Percentiles rank a stretch among this genome's conserved stretches.
phyloP scores from a whole-genome alignment of 257 asterid species.

The Plantago elongata region DNA sequence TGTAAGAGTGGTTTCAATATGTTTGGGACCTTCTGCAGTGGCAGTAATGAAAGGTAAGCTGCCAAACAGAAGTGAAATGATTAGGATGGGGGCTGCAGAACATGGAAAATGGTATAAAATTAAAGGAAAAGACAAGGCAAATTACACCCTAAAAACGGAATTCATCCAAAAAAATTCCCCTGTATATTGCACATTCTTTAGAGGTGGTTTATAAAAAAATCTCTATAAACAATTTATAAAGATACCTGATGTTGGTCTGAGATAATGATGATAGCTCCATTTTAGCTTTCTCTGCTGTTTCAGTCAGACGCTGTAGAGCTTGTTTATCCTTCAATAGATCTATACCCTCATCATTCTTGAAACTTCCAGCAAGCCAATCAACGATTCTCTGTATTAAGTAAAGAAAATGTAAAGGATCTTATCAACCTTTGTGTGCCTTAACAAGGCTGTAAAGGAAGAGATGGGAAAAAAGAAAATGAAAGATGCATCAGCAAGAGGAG shows the following conservation, averaged over 20 bases:
- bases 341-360: slow-evolving; percentile 86
- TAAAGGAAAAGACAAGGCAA: too few species aligned
- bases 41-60: slow-evolving; percentile 99
- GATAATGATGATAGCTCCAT: slow-evolving; percentile 93
- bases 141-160: slow-evolving; percentile 3
- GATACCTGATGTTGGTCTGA: slow-evolving; percentile 81
- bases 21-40: slow-evolving; percentile 98
- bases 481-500: neutral
- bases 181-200: too few species aligned
- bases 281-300: slow-evolving; percentile 97
- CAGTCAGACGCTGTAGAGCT: slow-evolving; percentile 97
- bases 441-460: neutral
- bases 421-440: neutral
- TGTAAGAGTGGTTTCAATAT: slow-evolving; percentile 87
- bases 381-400: slow-evolving; percentile 66
- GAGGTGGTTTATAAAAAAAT: too few species aligned
- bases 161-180: too few species aligned
- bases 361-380: slow-evolving; percentile 82
- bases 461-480: neutral
- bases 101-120: too few species aligned
- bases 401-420: slow-evolving; percentile 10
- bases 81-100: slow-evolving; percentile 4
- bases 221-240: neutral
- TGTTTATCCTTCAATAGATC: slow-evolving; percentile 94
- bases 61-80: slow-evolving; percentile 17